phyloP scores from a whole-genome alignment of 2,329 filamentous ascomycete genomes.

The Cladosporium phlei region DNA sequence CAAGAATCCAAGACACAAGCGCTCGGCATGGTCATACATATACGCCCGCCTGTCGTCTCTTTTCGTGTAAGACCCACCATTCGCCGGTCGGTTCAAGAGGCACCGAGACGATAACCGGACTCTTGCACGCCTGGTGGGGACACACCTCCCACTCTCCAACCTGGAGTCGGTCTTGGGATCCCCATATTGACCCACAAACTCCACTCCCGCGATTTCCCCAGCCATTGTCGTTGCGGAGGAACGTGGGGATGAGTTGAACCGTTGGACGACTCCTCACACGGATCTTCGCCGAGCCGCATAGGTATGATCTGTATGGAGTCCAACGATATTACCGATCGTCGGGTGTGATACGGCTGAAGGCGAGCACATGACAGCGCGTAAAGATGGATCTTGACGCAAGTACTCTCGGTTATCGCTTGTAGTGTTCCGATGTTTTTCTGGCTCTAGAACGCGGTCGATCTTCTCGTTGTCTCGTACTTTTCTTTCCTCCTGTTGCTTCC shows the following conservation, averaged over 20 bases:
- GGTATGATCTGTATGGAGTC: not conserved
- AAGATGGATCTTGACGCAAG: not conserved
- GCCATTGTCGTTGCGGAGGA: slow-evolving; percentile 1
- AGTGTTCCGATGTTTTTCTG: not conserved
- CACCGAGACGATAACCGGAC: slow-evolving; percentile 3
- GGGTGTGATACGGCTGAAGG: not conserved
- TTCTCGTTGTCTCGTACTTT: not conserved
- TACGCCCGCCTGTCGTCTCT: too few relatives aligned
- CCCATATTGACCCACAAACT: not conserved
- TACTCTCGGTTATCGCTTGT: not conserved
- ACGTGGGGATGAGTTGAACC: not conserved
- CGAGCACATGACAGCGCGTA: slow-evolving; percentile 2
- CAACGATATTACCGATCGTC: not conserved
- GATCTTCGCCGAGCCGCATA: not conserved
- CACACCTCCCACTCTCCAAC: slow-evolving; percentile 5
- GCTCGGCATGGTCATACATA: too few relatives aligned
- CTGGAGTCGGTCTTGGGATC: not conserved
- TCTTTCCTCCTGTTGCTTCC: not conserved
- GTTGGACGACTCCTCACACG: not conserved
- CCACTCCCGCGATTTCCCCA: slow-evolving; percentile 11
- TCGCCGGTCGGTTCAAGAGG: not conserved
- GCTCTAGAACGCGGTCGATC: slow-evolving; percentile 7
- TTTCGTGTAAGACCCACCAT: too few relatives aligned
- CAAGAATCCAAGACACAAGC: not conserved
- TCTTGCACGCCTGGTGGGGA: not conserved